Evolutionary conservation across 2,329 filamentous ascomycete species (phyloP).

Genomic region (Exophiala oligosperma): DNA sequence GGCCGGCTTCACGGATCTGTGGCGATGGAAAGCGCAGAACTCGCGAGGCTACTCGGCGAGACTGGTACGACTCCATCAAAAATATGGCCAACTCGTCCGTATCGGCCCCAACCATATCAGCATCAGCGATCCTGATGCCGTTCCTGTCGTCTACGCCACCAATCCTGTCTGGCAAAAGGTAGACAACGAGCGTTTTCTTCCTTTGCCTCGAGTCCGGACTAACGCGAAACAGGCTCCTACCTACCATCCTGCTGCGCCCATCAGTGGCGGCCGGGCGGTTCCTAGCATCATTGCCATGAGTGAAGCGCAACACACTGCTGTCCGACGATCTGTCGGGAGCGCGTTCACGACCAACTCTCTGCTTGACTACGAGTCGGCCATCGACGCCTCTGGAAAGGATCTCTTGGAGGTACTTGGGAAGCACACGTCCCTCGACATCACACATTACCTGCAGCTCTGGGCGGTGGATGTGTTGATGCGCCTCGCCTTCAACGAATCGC

Average conservation of each 20-base stretch:
- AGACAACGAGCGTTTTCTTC: background rate
- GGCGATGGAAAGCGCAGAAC: conserved; percentile 55
- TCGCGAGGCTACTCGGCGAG: conserved; percentile 1
- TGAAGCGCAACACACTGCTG: conserved; percentile 9
- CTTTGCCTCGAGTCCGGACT: background rate
- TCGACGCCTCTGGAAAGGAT: conserved; percentile 3
- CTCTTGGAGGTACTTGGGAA: conserved; percentile 1
- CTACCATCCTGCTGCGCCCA: conserved; percentile 2
- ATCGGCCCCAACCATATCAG: conserved; percentile 13
- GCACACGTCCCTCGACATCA: conserved; percentile 11
- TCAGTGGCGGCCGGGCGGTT: conserved; percentile 6
- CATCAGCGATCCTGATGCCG: conserved; percentile 11
- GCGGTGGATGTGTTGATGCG: conserved; percentile 68
- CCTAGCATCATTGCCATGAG: conserved; percentile 15
- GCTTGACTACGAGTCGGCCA: conserved; percentile 9
- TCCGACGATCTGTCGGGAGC: conserved; percentile 10
- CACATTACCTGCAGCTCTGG: conserved; percentile 70
- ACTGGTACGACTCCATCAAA: conserved; percentile 8
- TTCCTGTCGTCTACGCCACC: conserved; percentile 10
- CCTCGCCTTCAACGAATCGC: conserved; percentile 56
- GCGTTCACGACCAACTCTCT: conserved; percentile 15
- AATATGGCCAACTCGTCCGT: conserved; percentile 17
- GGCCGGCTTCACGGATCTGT: conserved; percentile 69
- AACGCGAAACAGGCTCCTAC: conserved; percentile 3
- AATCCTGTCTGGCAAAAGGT: conserved; percentile 7